Evolutionary conservation across 345 rosid genomes (phyloP), one percentile per base, ranked within the genome.

Genomic region (Physaria fendleri): DNA sequence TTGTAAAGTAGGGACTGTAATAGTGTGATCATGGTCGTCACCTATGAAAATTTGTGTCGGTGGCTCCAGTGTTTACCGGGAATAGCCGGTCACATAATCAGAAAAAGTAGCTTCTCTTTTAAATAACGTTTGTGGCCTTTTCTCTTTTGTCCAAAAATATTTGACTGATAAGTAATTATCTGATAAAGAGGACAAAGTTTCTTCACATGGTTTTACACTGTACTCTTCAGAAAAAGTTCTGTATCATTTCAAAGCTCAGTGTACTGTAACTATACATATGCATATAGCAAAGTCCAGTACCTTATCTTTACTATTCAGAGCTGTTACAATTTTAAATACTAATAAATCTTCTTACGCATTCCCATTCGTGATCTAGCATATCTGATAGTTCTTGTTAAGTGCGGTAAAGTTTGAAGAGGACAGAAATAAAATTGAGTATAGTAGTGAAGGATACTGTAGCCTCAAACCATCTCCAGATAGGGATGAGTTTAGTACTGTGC

Each of bases 321-420:
- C 41, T 28, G n/a, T n/a, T 32, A 20, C 6, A 50, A 8, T 3
- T 46, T 43, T 24, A 13, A 13, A 40, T 20, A 41, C 21, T 34
- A 42, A 42, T 5, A 20, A 25, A 21, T 54, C 56, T 88, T 83
- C 72, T 82, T 74, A 25, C 90, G 82, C 90, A 78, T 82, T 40
- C 95, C 87, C 93, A 85, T 85, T 47, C 90, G 74, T 16, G 98
- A 88, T 66, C 78, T 85, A 12, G 98, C 98, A 44, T 73, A 88
- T 75, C 96, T 88, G 54, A 27, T 30, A 65, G 56, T 66, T 70
- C 54, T 48, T 4, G 41, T 79, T 75, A 84, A 90, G 86, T 44
- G 33, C 13, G 12, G 13, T 23, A 41, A 77, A 62, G 61, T 41
- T 27, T 18, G 43, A 20, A n/a, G 25, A 34, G 45, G 6, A 55